phyloP scores from a whole-genome alignment of 2,329 filamentous ascomycete genomes.

The Talaromyces sp. region DNA sequence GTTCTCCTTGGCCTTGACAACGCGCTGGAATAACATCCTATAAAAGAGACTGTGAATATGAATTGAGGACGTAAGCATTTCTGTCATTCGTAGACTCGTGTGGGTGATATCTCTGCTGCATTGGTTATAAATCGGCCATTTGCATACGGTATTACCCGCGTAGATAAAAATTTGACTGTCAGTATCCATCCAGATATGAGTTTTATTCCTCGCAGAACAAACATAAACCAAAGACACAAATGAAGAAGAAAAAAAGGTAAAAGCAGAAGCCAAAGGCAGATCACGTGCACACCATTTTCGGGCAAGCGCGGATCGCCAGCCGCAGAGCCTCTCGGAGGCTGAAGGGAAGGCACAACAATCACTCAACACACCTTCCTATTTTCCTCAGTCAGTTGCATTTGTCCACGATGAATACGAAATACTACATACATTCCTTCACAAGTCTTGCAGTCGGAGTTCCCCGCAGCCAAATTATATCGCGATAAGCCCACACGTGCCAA shows the following conservation, averaged over 20 bases:
- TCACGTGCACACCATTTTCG: not conserved
- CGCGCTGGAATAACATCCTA: not conserved
- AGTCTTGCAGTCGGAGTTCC: not conserved
- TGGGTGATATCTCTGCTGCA: no score
- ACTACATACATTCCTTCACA: not conserved
- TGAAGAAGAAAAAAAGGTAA: not conserved
- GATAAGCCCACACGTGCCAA: not conserved
- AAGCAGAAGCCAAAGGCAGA: not conserved
- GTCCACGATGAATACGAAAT: not conserved
- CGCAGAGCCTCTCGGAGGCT: not conserved
- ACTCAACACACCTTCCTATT: no score
- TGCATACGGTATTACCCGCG: not conserved
- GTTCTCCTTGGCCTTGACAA: not conserved
- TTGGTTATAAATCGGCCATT: no score
- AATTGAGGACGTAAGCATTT: no score
- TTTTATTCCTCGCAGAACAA: no score
- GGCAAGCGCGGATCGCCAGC: not conserved
- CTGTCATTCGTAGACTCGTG: no score
- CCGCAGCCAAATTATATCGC: not conserved
- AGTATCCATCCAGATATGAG: not conserved
- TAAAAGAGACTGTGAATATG: no score
- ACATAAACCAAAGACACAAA: not conserved
- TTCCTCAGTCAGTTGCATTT: not conserved
- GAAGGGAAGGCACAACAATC: not conserved
- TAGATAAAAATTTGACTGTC: not conserved